Conservation (phyloP, 2,329 filamentous ascomycete species). For the Didymella pomorum region DNA sequence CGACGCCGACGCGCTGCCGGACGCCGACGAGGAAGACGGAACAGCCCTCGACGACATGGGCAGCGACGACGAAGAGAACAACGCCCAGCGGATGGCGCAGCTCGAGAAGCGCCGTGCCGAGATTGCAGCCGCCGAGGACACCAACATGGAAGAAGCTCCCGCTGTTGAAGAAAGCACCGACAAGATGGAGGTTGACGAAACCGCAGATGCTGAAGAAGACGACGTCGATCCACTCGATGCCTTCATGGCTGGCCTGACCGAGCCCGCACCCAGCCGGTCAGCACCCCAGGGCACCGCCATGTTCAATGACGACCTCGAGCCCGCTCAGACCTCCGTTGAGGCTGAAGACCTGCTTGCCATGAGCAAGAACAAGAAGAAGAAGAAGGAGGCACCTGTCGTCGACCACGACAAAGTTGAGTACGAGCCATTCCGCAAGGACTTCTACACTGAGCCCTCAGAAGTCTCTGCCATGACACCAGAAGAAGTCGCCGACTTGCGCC, state of each 20-base stretch:
- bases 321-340: conserved; percentile 68
- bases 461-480: conserved; percentile 82
- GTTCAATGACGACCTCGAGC: conserved; percentile 84
- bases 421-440: conserved; percentile 87
- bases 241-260: conserved; percentile 81
- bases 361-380: conserved; percentile 77
- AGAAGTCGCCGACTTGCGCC: conserved; percentile 79
- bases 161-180: conserved; percentile 44
- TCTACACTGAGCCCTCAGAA: conserved; percentile 91
- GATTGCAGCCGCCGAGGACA: conserved; percentile 51
- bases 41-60: conserved; percentile 78
- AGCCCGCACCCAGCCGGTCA: conserved; percentile 52
- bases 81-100: conserved; percentile 83
- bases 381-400: conserved; percentile 90
- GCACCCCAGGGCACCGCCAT: conserved; percentile 79
- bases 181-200: conserved; percentile 65
- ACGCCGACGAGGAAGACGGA: conserved; percentile 66
- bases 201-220: conserved; percentile 65
- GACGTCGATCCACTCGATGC: conserved; percentile 90
- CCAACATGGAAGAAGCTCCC: conserved; percentile 53
- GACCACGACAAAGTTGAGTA: conserved; percentile 89
- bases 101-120: conserved; percentile 77
- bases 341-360: conserved; percentile 61
- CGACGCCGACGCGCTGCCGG: conserved; percentile 55
- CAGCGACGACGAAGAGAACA: conserved; percentile 86